Evolutionary conservation across 1,284 basidiomycete genomes (phyloP).

Genomic region (Salmacisia buchloeana): DNA sequence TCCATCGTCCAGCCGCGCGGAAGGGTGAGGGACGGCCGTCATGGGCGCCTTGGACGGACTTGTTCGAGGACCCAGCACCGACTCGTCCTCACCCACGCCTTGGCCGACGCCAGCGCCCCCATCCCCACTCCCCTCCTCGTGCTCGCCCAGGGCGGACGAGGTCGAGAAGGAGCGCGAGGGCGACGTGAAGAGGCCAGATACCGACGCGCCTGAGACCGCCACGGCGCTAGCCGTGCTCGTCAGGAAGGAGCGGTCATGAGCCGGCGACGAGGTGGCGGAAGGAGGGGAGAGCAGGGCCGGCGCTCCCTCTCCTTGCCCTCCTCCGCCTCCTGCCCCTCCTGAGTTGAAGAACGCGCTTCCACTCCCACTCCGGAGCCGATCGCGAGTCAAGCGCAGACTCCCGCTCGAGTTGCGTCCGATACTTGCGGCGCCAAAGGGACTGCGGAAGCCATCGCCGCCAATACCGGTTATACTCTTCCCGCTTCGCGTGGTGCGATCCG

Average conservation of each 20-base stretch:
- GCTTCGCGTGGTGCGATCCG: background rate
- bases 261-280: background rate
- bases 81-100: too few species aligned
- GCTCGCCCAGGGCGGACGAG: background rate
- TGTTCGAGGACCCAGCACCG: too few species aligned
- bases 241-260: background rate
- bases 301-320: too few species aligned
- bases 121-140: background rate
- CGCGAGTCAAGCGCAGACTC: background rate
- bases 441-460: background rate
- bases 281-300: too few species aligned
- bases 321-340: too few species aligned
- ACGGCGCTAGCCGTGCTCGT: background rate
- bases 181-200: background rate
- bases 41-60: too few species aligned
- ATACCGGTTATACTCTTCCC: slow-evolving; percentile 2
- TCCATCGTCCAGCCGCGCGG: too few species aligned
- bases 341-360: too few species aligned
- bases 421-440: background rate
- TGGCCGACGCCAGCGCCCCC: background rate
- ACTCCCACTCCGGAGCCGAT: background rate
- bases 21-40: too few species aligned
- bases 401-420: slow-evolving; percentile 3
- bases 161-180: background rate
- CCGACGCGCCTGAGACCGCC: background rate